Conservation (phyloP, 2,329 filamentous ascomycete species). For the Basipetospora sp. region DNA sequence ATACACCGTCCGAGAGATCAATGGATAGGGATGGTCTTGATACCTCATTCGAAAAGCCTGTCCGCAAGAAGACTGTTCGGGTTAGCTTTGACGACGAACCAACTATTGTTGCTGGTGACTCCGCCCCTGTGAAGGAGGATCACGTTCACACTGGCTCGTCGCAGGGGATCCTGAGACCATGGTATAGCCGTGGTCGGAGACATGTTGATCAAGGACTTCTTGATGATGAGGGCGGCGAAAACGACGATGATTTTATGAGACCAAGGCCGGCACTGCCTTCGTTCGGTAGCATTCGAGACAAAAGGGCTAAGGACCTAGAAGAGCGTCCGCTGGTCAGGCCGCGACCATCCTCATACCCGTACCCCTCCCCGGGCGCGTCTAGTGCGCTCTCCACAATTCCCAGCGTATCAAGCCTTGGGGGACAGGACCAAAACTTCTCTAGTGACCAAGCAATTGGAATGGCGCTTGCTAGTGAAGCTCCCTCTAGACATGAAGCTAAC, state of each 20-base stretch:
- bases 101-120: slow-evolving; percentile 38
- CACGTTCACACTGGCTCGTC: slow-evolving; percentile 25
- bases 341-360: slow-evolving; percentile 15
- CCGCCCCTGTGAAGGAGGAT: slow-evolving; percentile 21
- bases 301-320: slow-evolving; percentile 36
- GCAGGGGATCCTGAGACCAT: slow-evolving; percentile 27
- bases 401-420: slow-evolving; percentile 9
- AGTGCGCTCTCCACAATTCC: slow-evolving; percentile 8
- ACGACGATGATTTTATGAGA: slow-evolving; percentile 57
- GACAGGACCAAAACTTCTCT: slow-evolving; percentile 30
- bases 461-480: slow-evolving; percentile 39
- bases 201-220: slow-evolving; percentile 13
- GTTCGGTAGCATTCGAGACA: slow-evolving; percentile 59
- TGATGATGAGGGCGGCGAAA: slow-evolving; percentile 40
- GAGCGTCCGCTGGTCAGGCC: slow-evolving; percentile 47
- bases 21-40: background rate
- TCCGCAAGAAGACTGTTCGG: slow-evolving; percentile 49
- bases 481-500: slow-evolving; percentile 36
- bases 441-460: slow-evolving; percentile 45
- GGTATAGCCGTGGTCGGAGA: slow-evolving; percentile 31
- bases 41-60: background rate
- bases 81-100: slow-evolving; percentile 66
- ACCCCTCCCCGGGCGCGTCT: slow-evolving; percentile 1
- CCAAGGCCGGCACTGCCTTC: slow-evolving; percentile 59
- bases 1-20: slow-evolving; percentile 35